Percentiles rank a stretch among this genome's conserved stretches.
These are phyloP conservation scores for Salix purpurea DNA, from an alignment of 345 rosid species.

Conservation along the genomic window DNA sequence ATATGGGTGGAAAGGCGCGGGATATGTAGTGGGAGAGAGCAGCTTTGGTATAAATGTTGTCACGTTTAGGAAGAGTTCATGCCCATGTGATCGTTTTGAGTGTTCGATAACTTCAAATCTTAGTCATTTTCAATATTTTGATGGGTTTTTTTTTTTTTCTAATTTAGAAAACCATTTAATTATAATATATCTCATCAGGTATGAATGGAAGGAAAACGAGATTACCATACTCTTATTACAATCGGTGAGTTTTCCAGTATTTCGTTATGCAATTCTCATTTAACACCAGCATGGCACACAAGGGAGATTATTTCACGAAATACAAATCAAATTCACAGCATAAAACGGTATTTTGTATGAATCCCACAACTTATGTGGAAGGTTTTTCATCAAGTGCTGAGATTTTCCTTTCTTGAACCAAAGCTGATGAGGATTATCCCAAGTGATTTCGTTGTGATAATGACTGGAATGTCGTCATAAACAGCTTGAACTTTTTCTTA, in stretches of 20 bases:
- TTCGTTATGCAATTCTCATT: neutral
- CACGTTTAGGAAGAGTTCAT: constrained; percentile 41
- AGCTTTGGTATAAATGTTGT: constrained; percentile 45
- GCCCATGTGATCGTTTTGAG: constrained; percentile 55
- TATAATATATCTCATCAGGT: neutral
- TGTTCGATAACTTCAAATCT: constrained; percentile 12
- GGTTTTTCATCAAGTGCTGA: too few relatives aligned
- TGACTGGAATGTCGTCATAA: neutral
- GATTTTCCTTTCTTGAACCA: too few relatives aligned
- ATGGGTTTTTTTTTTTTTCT: neutral
- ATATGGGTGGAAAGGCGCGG: constrained; percentile 34
- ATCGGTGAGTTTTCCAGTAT: too few relatives aligned
- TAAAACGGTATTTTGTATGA: too few relatives aligned
- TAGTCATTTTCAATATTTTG: neutral
- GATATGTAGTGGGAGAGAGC: constrained; percentile 35
- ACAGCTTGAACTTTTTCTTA: neutral
- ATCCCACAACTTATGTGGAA: too few relatives aligned
- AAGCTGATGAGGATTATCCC: too few relatives aligned
- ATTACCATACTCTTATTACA: neutral
- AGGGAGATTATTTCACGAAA: neutral
- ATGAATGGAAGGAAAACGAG: neutral
- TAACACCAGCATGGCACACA: neutral
- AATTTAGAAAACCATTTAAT: neutral
- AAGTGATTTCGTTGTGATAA: neutral
- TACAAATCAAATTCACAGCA: neutral